These are phyloP conservation scores for Tolypocladium endophyticum DNA, from an alignment of 2,329 filamentous ascomycete species.

Conservation along the genomic window DNA sequence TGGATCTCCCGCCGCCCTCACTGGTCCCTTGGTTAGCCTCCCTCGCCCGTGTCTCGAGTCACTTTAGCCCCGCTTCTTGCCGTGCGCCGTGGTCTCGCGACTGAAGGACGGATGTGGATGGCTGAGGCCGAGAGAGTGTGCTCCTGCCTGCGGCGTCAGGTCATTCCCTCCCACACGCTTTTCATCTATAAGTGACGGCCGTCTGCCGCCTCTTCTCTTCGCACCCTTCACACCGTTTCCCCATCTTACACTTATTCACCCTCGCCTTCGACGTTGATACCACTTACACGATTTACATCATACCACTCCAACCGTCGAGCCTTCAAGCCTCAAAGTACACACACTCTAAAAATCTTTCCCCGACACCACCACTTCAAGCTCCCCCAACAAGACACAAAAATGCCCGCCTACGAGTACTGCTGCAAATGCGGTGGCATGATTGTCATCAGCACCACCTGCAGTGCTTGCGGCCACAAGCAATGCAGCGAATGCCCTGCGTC, in stretches of 20 bases:
- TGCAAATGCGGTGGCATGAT: constrained; percentile 45
- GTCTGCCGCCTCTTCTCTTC: neutral
- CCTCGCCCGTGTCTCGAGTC: neutral
- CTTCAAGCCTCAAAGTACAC: neutral
- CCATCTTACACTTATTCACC: neutral
- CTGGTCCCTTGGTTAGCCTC: neutral
- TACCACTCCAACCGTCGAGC: neutral
- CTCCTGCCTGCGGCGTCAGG: neutral
- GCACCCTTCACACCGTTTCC: neutral
- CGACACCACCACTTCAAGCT: neutral
- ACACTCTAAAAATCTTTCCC: neutral
- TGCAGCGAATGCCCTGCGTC: constrained; percentile 33
- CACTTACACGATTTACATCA: neutral
- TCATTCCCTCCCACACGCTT: neutral
- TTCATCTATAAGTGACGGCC: neutral
- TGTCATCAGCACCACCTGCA: constrained; percentile 45
- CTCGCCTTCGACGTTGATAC: neutral
- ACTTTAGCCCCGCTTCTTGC: neutral
- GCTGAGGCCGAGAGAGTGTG: neutral
- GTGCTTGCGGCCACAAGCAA: constrained; percentile 37
- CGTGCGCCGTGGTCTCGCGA: neutral
- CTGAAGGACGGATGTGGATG: neutral
- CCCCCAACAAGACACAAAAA: constrained; percentile 14
- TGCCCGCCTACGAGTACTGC: constrained; percentile 41
- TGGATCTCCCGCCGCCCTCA: neutral